phyloP scores from a whole-genome alignment of 129 eudicot species.

The Flaveria robusta region DNA sequence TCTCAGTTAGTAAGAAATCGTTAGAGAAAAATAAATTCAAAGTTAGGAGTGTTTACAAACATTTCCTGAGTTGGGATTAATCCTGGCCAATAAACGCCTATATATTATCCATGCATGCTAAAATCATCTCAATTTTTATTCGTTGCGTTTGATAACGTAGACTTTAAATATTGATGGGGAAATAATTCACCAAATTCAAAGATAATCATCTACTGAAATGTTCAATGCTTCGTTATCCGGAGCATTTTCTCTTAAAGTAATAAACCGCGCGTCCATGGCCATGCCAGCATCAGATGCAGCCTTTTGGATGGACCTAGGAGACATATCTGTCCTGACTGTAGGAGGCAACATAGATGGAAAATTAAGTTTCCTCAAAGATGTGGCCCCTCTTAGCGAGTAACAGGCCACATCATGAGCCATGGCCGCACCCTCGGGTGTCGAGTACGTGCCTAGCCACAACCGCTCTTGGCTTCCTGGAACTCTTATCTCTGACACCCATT shows the following conservation, averaged over 20 bases:
- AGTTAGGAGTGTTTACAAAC: too few species aligned
- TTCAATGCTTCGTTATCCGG: conserved; percentile 16
- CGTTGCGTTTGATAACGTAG: neutral
- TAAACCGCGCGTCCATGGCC: conserved; percentile 58
- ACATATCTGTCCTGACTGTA: conserved; percentile 40
- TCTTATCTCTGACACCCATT: conserved; percentile 77
- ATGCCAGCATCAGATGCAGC: conserved; percentile 75
- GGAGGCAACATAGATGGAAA: conserved; percentile 54
- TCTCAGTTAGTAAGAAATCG: too few species aligned
- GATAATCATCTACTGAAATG: conserved; percentile 55
- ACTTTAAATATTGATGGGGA: neutral
- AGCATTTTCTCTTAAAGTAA: conserved; percentile 18
- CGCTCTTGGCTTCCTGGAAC: conserved; percentile 66
- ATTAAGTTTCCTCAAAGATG: conserved; percentile 44
- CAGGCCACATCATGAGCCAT: conserved; percentile 62
- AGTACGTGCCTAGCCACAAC: conserved; percentile 67
- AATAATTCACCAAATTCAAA: conserved; percentile 20
- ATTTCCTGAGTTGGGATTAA: too few species aligned
- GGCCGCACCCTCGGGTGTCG: conserved; percentile 70
- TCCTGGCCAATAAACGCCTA: neutral
- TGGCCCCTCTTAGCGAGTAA: conserved; percentile 45
- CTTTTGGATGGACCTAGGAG: conserved; percentile 60
- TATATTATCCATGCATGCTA: neutral
- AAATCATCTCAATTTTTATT: neutral
- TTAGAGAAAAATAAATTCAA: too few species aligned